phyloP scores from a whole-genome alignment of 495 filamentous ascomycete species.

The Penicillium mononematosum region DNA sequence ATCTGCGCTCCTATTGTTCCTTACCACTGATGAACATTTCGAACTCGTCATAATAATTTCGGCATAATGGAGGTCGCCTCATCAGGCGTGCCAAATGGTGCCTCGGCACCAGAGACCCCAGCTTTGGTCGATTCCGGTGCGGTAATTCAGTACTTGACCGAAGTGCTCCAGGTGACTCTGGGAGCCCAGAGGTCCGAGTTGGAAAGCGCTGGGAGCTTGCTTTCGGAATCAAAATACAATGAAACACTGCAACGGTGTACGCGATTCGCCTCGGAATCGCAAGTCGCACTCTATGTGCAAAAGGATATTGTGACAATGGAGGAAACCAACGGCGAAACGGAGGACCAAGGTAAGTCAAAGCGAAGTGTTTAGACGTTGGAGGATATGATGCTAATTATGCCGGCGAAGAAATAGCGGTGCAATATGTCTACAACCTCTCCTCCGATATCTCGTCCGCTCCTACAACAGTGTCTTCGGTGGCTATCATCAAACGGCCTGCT shows the following conservation, averaged over 20 bases:
- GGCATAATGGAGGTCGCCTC: conserved; percentile 52
- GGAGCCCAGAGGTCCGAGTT: conserved; percentile 81
- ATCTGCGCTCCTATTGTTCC: conserved; percentile 19
- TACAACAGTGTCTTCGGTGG: conserved; percentile 77
- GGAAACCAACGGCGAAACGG: conserved; percentile 48
- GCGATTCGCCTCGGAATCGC: conserved; percentile 83
- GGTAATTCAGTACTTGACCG: conserved; percentile 75
- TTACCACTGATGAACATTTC: conserved; percentile 35
- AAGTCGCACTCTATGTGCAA: conserved; percentile 84
- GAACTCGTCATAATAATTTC: conserved; percentile 23
- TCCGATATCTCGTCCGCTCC: conserved; percentile 76
- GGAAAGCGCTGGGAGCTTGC: conserved; percentile 73
- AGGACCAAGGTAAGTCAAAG: conserved; percentile 42
- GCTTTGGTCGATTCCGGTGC: conserved; percentile 54
- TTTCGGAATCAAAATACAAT: conserved; percentile 63
- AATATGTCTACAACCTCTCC: conserved; percentile 74
- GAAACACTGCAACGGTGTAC: conserved; percentile 86
- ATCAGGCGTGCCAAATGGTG: conserved; percentile 48
- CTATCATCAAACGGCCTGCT: conserved; percentile 82
- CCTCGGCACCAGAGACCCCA: conserved; percentile 38
- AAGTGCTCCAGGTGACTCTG: conserved; percentile 78
- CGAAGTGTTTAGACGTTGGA: neutral
- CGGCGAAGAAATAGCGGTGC: conserved; percentile 27
- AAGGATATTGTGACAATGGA: conserved; percentile 69
- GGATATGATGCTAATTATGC: conserved; percentile 12